These are phyloP conservation scores for Symbiodinium natans DNA, from an alignment of 73 alveolate genomes.

Conservation along the genomic window DNA sequence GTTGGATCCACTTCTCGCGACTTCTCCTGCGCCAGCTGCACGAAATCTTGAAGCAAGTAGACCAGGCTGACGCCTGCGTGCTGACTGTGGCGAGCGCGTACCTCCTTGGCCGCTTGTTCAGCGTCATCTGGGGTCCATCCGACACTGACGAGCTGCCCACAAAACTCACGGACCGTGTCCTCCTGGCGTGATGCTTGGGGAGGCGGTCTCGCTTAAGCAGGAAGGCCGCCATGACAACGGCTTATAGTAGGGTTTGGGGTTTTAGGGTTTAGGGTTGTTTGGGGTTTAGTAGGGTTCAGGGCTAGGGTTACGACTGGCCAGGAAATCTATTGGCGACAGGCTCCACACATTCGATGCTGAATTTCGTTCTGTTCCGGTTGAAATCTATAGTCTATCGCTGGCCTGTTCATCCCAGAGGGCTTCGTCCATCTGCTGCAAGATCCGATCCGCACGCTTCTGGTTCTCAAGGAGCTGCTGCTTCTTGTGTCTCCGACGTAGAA, in stretches of 20 bases:
- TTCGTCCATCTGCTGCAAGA: slow-evolving; percentile 22
- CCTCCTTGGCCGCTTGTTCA: slow-evolving; percentile 23
- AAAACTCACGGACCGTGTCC: slow-evolving; percentile 16
- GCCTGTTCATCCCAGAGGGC: slow-evolving; percentile 35
- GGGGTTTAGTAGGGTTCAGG: too few relatives aligned
- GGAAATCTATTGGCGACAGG: too few relatives aligned
- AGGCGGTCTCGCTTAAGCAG: too few relatives aligned
- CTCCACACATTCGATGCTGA: too few relatives aligned
- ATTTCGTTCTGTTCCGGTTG: too few relatives aligned
- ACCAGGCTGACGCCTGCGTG: slow-evolving; percentile 53
- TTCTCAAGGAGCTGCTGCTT: neutral
- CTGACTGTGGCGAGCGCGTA: slow-evolving; percentile 30
- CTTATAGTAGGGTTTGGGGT: too few relatives aligned
- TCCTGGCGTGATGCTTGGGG: too few relatives aligned
- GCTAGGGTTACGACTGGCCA: too few relatives aligned
- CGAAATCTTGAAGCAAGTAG: slow-evolving; percentile 39
- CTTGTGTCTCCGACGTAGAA: neutral
- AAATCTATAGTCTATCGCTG: too few relatives aligned
- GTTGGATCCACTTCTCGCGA: slow-evolving; percentile 41
- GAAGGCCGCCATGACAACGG: too few relatives aligned
- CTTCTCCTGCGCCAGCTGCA: slow-evolving; percentile 15
- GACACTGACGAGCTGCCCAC: neutral
- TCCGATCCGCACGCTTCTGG: slow-evolving; percentile 21
- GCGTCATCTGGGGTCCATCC: neutral
- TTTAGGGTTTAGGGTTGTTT: too few relatives aligned